A percentile compares a stretch with the other conserved stretches of the same genome.
Conservation (phyloP, 495 filamentous ascomycete species). For the Pyrenopolyporus hunteri region DNA sequence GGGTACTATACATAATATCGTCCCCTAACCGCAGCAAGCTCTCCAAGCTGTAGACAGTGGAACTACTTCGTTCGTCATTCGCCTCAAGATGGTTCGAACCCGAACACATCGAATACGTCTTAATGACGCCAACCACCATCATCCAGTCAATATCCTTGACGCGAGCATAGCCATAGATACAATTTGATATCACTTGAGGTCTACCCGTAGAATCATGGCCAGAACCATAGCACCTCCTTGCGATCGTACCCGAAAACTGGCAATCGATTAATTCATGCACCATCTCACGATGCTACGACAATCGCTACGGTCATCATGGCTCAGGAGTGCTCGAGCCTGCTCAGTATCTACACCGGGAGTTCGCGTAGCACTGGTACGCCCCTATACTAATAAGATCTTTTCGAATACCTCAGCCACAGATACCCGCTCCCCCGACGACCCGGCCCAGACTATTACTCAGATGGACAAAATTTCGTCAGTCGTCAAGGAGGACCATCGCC, state of each 20-base stretch:
- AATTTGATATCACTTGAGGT: constrained; percentile 3
- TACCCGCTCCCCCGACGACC: not conserved
- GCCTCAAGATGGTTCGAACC: constrained; percentile 1
- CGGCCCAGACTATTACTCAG: constrained; percentile 1
- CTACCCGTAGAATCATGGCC: too few relatives aligned
- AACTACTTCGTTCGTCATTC: constrained; percentile 11
- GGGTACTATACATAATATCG: not conserved
- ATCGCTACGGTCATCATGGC: not conserved
- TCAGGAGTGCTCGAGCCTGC: not conserved
- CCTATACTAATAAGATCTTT: constrained; percentile 16
- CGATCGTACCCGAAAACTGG: too few relatives aligned
- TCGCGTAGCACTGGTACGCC: constrained; percentile 1
- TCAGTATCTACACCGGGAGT: not conserved
- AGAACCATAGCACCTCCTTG: too few relatives aligned
- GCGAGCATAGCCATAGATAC: constrained; percentile 6
- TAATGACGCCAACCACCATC: constrained; percentile 19
- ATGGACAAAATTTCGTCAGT: constrained; percentile 18
- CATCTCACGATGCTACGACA: constrained; percentile 21
- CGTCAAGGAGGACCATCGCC: constrained; percentile 67
- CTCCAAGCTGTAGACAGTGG: constrained; percentile 2
- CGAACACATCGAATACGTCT: constrained; percentile 25
- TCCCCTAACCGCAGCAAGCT: not conserved
- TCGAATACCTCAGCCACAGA: not conserved
- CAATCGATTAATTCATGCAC: not conserved
- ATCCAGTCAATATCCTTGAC: constrained; percentile 16